These are phyloP conservation scores for Ceratobasidium sp. DNA, from an alignment of 1,284 basidiomycete genomes.

Conservation along the genomic window DNA sequence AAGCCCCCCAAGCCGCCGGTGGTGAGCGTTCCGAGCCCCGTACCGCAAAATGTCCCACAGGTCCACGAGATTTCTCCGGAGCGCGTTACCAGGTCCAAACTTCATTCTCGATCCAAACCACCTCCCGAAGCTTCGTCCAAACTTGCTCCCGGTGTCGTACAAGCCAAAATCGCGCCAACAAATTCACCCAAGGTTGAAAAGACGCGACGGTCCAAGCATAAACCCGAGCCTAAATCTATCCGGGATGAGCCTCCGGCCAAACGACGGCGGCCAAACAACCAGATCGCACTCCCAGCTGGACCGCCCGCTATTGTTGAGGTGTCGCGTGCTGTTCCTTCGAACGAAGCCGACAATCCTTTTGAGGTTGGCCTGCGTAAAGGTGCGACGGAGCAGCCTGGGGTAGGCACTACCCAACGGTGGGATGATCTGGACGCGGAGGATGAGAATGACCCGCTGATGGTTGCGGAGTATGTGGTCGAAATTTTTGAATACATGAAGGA, in stretches of 20 bases:
- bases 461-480: conserved; percentile 93
- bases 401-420: conserved; percentile 50
- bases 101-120: neutral
- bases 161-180: neutral
- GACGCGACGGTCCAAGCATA: neutral
- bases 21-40: neutral
- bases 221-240: conserved; percentile 4
- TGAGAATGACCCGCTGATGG: conserved; percentile 94
- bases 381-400: neutral
- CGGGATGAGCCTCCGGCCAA: conserved; percentile 18
- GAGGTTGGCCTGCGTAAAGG: neutral
- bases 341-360: conserved; percentile 26
- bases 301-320: conserved; percentile 7
- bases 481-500: conserved; percentile 92
- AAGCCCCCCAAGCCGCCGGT: conserved; percentile 16
- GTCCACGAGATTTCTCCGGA: neutral
- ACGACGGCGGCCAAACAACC: conserved; percentile 26
- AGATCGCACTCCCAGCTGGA: conserved; percentile 4
- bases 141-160: neutral
- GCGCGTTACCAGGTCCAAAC: neutral
- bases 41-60: neutral
- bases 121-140: conserved; percentile 1
- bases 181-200: neutral
- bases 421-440: conserved; percentile 94
- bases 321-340: conserved; percentile 1